phyloP scores from a whole-genome alignment of 441 rosid species.

The Sinapis alba region DNA sequence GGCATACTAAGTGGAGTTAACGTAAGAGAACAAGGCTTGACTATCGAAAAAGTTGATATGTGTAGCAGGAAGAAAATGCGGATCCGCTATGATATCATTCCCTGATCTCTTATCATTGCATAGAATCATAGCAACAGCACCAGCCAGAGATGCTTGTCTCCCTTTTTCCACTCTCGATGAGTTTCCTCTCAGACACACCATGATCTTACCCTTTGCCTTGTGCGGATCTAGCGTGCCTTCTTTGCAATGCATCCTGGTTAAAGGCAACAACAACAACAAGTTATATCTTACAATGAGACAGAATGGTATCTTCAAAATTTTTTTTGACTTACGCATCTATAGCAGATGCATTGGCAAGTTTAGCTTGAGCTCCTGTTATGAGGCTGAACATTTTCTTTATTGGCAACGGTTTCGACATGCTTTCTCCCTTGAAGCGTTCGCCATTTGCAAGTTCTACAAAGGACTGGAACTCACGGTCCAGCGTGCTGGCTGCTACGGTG shows the following conservation, averaged over 20 bases:
- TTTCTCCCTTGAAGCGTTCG: conserved; percentile 42
- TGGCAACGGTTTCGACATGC: conserved; percentile 41
- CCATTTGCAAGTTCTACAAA: conserved; percentile 45
- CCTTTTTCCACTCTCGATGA: conserved; percentile 5
- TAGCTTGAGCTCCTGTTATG: conserved; percentile 17
- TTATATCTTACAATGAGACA: background rate
- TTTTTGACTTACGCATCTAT: conserved; percentile 12
- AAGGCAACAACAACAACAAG: background rate
- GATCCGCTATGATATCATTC: conserved; percentile 2
- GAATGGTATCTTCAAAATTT: background rate
- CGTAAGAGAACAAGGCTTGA: conserved; percentile 13
- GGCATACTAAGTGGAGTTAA: conserved; percentile 21
- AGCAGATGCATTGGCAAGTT: conserved; percentile 14
- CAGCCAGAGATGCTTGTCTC: conserved; percentile 8
- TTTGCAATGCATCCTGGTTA: conserved; percentile 18
- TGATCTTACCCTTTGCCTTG: conserved; percentile 20
- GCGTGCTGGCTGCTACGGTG: conserved; percentile 19
- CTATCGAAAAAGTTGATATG: conserved; percentile 11
- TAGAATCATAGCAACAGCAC: conserved; percentile 14
- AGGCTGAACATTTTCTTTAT: conserved; percentile 8
- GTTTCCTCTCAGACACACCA: conserved; percentile 14
- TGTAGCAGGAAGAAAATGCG: conserved; percentile 12
- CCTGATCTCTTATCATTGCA: conserved; percentile 4
- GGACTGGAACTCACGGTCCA: conserved; percentile 39
- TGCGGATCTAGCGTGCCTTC: conserved; percentile 4